These are phyloP conservation scores for Hypoxylon cercidicola DNA, from an alignment of 495 filamentous ascomycete genomes.

Conservation along the genomic window DNA sequence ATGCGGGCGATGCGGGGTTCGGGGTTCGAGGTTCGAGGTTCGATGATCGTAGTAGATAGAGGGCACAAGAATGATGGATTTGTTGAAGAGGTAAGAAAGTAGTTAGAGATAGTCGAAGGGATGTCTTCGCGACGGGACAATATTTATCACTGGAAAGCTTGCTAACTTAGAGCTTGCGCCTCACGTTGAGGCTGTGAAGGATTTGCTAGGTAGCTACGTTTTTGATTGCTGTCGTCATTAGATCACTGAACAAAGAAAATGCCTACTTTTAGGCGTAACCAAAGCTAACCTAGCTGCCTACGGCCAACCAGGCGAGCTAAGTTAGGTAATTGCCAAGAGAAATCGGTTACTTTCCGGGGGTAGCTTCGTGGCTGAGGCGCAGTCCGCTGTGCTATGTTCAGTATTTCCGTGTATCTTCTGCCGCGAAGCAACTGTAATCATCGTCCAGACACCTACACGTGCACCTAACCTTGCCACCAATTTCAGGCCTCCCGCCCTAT, in stretches of 20 bases:
- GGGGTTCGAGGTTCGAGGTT: no score
- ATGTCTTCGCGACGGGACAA: not conserved
- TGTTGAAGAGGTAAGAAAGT: no score
- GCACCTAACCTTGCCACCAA: not conserved
- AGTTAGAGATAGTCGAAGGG: no score
- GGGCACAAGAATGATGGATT: no score
- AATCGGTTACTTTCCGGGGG: not conserved
- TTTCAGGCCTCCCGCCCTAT: not conserved
- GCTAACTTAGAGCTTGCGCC: constrained; percentile 20
- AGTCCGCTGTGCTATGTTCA: not conserved
- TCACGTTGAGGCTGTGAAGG: constrained; percentile 33
- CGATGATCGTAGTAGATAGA: no score
- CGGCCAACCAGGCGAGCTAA: not conserved
- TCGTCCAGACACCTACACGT: not conserved
- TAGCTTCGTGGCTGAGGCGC: constrained; percentile 2
- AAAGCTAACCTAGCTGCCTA: no score
- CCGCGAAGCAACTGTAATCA: no score
- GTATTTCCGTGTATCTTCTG: no score
- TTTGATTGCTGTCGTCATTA: constrained; percentile 1
- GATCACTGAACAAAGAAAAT: not conserved
- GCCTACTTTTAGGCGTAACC: not conserved
- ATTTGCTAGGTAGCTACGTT: not conserved
- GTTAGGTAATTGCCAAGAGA: not conserved
- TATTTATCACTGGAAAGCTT: constrained; percentile 8
- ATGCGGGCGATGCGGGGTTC: no score